Conservation (phyloP, 1,284 basidiomycete genomes). For the Cystobasidium pallidum region DNA sequence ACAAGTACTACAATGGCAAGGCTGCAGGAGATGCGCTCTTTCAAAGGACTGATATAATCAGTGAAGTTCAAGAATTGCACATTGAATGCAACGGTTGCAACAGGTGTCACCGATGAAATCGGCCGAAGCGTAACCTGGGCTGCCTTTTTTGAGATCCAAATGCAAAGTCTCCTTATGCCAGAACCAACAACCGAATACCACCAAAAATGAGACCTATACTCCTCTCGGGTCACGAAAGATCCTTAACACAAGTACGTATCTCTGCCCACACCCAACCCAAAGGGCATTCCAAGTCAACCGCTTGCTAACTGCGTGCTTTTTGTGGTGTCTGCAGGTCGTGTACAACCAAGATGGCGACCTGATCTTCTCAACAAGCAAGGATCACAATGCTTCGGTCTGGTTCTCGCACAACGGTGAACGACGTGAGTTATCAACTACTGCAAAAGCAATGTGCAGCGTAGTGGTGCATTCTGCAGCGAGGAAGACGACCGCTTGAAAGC, state of each 20-base stretch:
- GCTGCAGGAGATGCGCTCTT: too few species aligned
- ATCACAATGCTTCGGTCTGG: slow-evolving; percentile 94
- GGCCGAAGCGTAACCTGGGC: neutral
- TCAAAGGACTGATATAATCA: too few species aligned
- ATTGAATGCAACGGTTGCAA: too few species aligned
- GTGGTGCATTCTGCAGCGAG: slow-evolving; percentile 2
- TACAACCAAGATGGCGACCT: slow-evolving; percentile 95
- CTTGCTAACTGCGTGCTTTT: neutral
- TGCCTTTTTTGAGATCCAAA: neutral
- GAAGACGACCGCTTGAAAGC: neutral
- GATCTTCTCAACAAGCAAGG: slow-evolving; percentile 94
- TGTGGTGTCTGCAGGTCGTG: slow-evolving; percentile 54
- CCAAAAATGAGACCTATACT: slow-evolving; percentile 37
- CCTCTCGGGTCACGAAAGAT: slow-evolving; percentile 25
- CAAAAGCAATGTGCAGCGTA: neutral
- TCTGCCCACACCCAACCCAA: too few species aligned
- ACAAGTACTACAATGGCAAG: too few species aligned
- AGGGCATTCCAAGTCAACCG: too few species aligned
- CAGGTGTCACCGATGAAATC: too few species aligned
- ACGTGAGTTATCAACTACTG: slow-evolving; percentile 43
- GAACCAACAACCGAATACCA: neutral
- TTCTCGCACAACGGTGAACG: slow-evolving; percentile 94
- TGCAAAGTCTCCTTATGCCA: neutral
- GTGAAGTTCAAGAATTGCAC: too few species aligned
- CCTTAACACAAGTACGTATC: slow-evolving; percentile 7